A percentile compares a stretch with the other conserved stretches of the same genome.
Conservation (phyloP, 306 rosid genomes). For the Castanopsis chinensis region DNA sequence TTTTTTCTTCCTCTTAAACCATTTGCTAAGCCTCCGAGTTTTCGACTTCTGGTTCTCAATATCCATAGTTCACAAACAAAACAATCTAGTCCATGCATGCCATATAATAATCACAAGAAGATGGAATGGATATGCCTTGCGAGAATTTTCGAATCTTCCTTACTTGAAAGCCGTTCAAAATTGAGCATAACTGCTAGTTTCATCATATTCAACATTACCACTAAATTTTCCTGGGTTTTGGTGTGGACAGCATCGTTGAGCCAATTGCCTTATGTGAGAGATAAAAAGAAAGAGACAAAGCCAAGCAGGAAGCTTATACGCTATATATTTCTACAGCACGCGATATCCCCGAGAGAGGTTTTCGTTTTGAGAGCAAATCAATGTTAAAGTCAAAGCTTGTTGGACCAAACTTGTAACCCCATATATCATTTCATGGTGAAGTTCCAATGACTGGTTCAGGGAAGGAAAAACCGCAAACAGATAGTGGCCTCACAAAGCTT, state of each 20-base stretch:
- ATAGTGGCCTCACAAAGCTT: slow-evolving; percentile 57
- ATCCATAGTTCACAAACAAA: slow-evolving; percentile 41
- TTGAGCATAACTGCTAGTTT: slow-evolving; percentile 1
- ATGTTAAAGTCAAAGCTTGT: slow-evolving; percentile 32
- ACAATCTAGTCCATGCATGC: slow-evolving; percentile 19
- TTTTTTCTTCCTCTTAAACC: slow-evolving; percentile 54
- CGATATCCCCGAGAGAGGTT: slow-evolving; percentile 52
- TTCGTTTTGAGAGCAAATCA: slow-evolving; percentile 8
- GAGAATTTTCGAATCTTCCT: background rate
- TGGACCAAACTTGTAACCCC: slow-evolving; percentile 30
- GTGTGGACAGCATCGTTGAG: slow-evolving; percentile 34
- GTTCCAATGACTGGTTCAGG: slow-evolving; percentile 34
- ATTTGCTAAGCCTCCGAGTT: slow-evolving; percentile 41
- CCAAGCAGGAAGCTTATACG: slow-evolving; percentile 12
- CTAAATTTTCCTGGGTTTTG: background rate
- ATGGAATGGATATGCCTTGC: slow-evolving; percentile 3
- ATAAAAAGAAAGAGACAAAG: slow-evolving; percentile 31
- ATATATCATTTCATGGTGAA: slow-evolving; percentile 15
- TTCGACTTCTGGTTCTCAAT: slow-evolving; percentile 38
- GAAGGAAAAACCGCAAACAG: slow-evolving; percentile 20
- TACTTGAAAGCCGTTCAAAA: background rate
- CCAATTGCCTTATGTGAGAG: slow-evolving; percentile 38
- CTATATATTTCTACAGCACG: slow-evolving; percentile 9
- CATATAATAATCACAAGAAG: background rate
- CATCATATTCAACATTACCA: background rate